These are phyloP conservation scores for Aristolochia californica DNA, from an alignment of 164 flowering plant species.

Conservation along the genomic window DNA sequence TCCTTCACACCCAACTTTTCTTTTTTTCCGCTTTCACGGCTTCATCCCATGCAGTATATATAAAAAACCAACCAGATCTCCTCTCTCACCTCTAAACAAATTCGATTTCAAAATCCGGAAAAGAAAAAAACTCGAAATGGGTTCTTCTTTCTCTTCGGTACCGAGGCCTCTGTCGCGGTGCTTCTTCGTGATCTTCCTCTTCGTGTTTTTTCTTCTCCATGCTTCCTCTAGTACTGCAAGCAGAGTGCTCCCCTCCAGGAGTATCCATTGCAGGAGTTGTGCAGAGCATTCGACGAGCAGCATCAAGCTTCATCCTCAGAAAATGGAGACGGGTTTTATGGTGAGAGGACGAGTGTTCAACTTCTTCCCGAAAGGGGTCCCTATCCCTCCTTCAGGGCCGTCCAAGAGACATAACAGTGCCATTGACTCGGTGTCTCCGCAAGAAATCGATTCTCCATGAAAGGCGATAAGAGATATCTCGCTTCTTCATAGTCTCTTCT, in stretches of 20 bases:
- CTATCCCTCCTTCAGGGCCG: slow-evolving; percentile 11
- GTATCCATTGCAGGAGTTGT: too few species aligned
- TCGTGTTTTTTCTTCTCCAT: background rate
- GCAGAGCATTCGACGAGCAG: too few species aligned
- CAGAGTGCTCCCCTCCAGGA: background rate
- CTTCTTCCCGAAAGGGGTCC: slow-evolving; percentile 7
- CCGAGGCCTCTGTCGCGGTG: background rate
- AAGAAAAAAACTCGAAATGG: background rate
- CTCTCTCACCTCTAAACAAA: background rate
- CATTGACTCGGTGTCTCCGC: slow-evolving; percentile 1
- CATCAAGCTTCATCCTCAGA: background rate
- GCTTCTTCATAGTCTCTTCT: too few species aligned
- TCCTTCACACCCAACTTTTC: background rate
- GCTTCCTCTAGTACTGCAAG: background rate
- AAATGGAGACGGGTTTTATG: background rate
- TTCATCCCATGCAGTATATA: background rate
- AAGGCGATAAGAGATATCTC: too few species aligned
- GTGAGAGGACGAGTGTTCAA: background rate
- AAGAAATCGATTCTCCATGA: slow-evolving; percentile 3
- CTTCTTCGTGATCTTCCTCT: background rate
- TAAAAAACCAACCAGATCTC: background rate
- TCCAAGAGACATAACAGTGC: slow-evolving; percentile 7
- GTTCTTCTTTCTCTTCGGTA: slow-evolving; percentile 1
- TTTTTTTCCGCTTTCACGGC: background rate
- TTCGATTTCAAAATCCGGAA: background rate